Conservation (phyloP, 2,329 filamentous ascomycete genomes). For the Aspergillus sp. region DNA sequence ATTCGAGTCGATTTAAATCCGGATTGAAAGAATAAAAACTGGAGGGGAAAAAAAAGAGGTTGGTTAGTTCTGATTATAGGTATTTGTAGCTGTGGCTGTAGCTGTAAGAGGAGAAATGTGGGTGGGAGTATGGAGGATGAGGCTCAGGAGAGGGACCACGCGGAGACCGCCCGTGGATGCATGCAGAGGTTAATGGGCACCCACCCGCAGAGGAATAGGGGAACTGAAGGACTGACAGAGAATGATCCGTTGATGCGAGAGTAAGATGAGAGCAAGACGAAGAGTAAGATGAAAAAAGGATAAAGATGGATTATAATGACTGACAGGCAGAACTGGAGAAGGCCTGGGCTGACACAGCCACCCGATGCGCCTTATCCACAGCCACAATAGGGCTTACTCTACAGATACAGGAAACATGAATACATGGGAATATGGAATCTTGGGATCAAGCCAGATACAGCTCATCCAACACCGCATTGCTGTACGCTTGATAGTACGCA, state of each 20-base stretch:
- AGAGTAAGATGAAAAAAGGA: not conserved
- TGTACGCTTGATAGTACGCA: constrained; percentile 31
- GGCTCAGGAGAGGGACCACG: too few species aligned
- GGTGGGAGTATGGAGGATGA: not conserved
- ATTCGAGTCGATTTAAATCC: not conserved
- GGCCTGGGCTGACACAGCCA: not conserved
- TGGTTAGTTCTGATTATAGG: not conserved
- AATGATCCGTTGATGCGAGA: too few species aligned
- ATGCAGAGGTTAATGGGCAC: too few species aligned
- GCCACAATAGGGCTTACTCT: not conserved
- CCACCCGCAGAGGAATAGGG: too few species aligned
- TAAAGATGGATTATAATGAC: not conserved
- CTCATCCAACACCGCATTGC: constrained; percentile 29
- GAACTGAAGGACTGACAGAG: too few species aligned
- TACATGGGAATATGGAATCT: too few species aligned
- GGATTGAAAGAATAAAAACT: not conserved
- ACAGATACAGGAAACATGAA: too few species aligned
- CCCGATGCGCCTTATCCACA: not conserved
- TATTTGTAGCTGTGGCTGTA: too few species aligned
- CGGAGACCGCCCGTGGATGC: too few species aligned
- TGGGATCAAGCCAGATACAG: constrained; percentile 17
- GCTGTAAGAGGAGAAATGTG: not conserved
- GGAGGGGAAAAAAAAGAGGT: not conserved
- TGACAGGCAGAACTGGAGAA: not conserved
- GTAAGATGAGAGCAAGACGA: not conserved